Percentiles rank a stretch among this genome's conserved stretches.
These are phyloP conservation scores for Candida tallmaniae DNA, from an alignment of 805 yeast species.

Conservation along the genomic window DNA sequence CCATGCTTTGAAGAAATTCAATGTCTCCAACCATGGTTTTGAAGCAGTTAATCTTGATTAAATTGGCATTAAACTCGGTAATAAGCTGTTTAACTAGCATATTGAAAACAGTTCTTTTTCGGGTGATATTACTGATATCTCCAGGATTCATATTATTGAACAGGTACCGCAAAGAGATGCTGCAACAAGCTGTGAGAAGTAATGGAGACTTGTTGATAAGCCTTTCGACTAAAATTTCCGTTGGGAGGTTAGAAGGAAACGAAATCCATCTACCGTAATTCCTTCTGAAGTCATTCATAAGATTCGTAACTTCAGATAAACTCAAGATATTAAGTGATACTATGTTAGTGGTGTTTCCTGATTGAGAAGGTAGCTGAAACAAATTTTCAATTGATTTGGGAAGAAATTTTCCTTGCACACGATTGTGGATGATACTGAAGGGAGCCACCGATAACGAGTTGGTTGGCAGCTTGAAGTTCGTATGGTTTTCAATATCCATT, in stretches of 20 bases:
- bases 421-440: conserved; percentile 33
- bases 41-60: conserved; percentile 26
- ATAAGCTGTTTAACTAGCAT: conserved; percentile 43
- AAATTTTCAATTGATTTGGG: conserved; percentile 36
- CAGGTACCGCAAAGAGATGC: conserved; percentile 53
- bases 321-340: conserved; percentile 48
- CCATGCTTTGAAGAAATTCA: conserved; percentile 66
- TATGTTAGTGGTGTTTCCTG: no score
- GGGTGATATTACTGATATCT: conserved; percentile 17
- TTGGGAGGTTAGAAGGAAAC: conserved; percentile 51
- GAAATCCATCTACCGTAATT: conserved; percentile 78
- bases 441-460: conserved; percentile 41
- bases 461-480: conserved; percentile 26
- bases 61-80: conserved; percentile 43
- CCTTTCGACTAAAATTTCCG: conserved; percentile 44
- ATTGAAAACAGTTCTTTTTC: conserved; percentile 33
- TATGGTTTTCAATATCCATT: conserved; percentile 17
- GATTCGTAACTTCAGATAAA: conserved; percentile 41
- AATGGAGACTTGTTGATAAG: conserved; percentile 53
- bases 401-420: conserved; percentile 20
- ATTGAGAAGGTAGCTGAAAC: conserved; percentile 15
- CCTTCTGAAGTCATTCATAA: conserved; percentile 56
- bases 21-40: conserved; percentile 29
- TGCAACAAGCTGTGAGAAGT: conserved; percentile 62
- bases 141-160: conserved; percentile 23